phyloP scores from a whole-genome alignment of 805 yeast species.

The Yamadazyma nakazawae region DNA sequence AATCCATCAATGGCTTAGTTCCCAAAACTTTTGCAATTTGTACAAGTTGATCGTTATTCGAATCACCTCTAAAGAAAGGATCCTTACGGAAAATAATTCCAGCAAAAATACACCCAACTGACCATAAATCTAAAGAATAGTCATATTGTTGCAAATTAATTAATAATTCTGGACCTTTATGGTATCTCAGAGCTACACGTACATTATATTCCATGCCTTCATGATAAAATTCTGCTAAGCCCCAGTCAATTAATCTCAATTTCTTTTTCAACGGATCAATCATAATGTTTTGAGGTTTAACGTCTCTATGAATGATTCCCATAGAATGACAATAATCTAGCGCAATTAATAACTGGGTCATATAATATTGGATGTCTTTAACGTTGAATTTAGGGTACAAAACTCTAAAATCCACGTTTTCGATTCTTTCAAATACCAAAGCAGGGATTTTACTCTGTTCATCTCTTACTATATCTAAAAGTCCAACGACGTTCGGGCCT shows the following conservation, averaged over 20 bases:
- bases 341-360: constrained; percentile 77
- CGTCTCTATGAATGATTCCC: constrained; percentile 95
- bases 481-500: constrained; percentile 76
- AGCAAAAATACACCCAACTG: constrained; percentile 87
- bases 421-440: constrained; percentile 77
- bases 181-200: constrained; percentile 87
- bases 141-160: constrained; percentile 83
- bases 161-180: constrained; percentile 87
- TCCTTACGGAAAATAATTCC: constrained; percentile 84
- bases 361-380: constrained; percentile 75
- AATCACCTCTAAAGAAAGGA: constrained; percentile 89
- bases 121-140: constrained; percentile 87
- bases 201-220: constrained; percentile 86
- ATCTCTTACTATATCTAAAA: constrained; percentile 85
- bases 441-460: constrained; percentile 84
- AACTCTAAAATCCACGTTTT: constrained; percentile 82
- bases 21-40: constrained; percentile 88
- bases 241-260: constrained; percentile 88
- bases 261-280: constrained; percentile 68
- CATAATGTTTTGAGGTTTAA: constrained; percentile 92
- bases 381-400: constrained; percentile 78
- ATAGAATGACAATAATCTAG: constrained; percentile 86
- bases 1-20: constrained; percentile 65
- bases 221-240: constrained; percentile 89
- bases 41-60: constrained; percentile 90